Base-by-base conservation (phyloP, 2,329 filamentous ascomycete genomes). In the Colletotrichum eremochloae region DNA sequence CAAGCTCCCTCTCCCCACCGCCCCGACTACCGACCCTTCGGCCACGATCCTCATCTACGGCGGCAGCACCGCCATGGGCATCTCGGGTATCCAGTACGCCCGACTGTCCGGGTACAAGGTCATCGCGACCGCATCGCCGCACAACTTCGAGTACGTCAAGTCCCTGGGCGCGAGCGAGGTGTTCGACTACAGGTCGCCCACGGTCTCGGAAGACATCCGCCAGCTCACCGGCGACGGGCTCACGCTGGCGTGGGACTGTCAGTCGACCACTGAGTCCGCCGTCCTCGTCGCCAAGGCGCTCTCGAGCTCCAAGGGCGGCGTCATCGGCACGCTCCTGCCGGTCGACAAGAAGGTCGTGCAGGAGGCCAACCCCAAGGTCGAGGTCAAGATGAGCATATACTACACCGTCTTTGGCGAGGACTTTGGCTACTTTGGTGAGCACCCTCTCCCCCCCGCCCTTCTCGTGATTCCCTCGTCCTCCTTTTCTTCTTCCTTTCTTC, bases 21-120 rank as follows among this genome's bases (percentile, higher is more conserved):
- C 77, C 14, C 82, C 84, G n/a, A 63, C 78, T 46, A 79, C 79
- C 42, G 79, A 81, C 29, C 77, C 81, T 61, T 52, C 69, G 52
- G 77, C 81, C 71, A 78, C 82, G 2, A 76, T 86, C 67, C 78
- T 84, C 55, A 81, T 82, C 72, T 84, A 84, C 61, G 84, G 82
- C 58, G 82, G 81, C n/a, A 86, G 86, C 77, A 88, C 84, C 44
- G 87, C 86, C 31, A 88, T 87, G n/a, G 84, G 84, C 81, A 86
- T 87, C 75, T 86, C 86, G 75, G 81, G 78, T 8, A 81, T 83
- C 68, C 81, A 83, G 68, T 81, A 76, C 74, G 81, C 80, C 42
- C 81, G 80, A 74, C 74, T 77, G n/a, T 83, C 82, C 3, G 82
- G 81, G 4, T 76, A 79, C 5, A 75, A 65, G 6, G 77, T 82